phyloP scores from a whole-genome alignment of 441 rosid genomes.

The Mallotus japonicus region DNA sequence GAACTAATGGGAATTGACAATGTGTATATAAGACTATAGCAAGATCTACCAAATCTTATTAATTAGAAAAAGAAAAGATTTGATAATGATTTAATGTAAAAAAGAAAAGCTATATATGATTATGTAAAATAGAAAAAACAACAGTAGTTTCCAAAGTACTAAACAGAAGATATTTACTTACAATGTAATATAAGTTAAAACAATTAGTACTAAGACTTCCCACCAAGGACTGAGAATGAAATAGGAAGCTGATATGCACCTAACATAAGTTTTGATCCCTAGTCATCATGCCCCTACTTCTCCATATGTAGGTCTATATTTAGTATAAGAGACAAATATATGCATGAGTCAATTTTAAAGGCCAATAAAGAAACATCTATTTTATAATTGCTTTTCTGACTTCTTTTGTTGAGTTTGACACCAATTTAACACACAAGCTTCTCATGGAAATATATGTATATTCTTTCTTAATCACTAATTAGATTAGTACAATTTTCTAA shows the following conservation, averaged over 20 bases:
- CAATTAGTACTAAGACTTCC: slow-evolving; percentile 3
- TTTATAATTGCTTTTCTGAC: background rate
- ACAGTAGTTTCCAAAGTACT: background rate
- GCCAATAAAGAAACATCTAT: background rate
- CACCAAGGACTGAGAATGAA: slow-evolving; percentile 5
- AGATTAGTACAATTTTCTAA: background rate
- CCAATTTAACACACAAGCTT: background rate
- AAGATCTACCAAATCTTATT: slow-evolving; percentile 6
- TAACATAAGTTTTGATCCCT: slow-evolving; percentile 12
- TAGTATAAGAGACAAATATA: slow-evolving; percentile 17
- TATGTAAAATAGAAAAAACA: background rate
- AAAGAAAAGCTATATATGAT: background rate
- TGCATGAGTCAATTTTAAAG: slow-evolving; percentile 12
- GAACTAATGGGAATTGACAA: no score
- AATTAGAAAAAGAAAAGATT: slow-evolving; percentile 13
- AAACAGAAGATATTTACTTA: slow-evolving; percentile 4
- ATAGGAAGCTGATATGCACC: slow-evolving; percentile 13
- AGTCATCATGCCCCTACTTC: slow-evolving; percentile 9
- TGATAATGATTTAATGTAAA: slow-evolving; percentile 1
- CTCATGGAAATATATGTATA: background rate
- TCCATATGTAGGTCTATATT: slow-evolving; percentile 21
- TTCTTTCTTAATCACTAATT: background rate
- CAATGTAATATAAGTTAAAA: background rate
- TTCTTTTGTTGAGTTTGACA: background rate
- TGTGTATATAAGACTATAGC: background rate